A percentile compares a stretch with the other conserved stretches of the same genome.
Evolutionary conservation across 768 basidiomycete species (phyloP).

Genomic region (Plicaturopsis crispa): DNA sequence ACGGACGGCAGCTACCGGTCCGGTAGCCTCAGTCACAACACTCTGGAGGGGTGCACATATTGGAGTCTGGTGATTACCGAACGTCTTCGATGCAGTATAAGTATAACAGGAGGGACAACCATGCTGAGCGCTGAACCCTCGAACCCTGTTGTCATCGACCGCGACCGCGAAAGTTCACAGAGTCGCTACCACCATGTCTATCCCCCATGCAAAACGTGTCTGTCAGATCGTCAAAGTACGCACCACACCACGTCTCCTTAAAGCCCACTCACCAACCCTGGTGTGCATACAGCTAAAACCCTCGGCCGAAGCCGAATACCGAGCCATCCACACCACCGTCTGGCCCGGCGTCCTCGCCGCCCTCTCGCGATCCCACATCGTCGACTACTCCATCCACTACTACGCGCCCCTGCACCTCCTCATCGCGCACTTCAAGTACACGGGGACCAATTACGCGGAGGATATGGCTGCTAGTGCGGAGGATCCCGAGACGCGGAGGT

Average conservation of each 20-base stretch:
- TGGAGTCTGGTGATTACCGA: too few species aligned
- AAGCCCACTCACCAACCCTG: neutral
- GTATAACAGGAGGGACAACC: too few species aligned
- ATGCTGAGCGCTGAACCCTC: too few species aligned
- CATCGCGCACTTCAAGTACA: constrained; percentile 77
- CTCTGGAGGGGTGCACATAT: too few species aligned
- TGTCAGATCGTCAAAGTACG: constrained; percentile 69
- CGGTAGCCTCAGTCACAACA: too few species aligned
- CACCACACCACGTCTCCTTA: constrained; percentile 3
- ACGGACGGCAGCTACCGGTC: too few species aligned
- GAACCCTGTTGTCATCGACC: too few species aligned
- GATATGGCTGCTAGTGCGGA: constrained; percentile 63
- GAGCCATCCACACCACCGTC: constrained; percentile 48
- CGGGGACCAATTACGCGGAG: constrained; percentile 50
- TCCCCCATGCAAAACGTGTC: constrained; percentile 37
- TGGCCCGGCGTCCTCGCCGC: constrained; percentile 67
- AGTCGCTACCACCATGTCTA: neutral
- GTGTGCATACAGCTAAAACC: constrained; percentile 43
- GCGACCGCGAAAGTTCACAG: too few species aligned
- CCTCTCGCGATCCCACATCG: constrained; percentile 52
- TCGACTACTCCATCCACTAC: constrained; percentile 73
- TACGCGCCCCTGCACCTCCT: constrained; percentile 55
- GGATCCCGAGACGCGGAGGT: constrained; percentile 62
- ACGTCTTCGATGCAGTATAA: too few species aligned
- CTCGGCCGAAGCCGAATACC: constrained; percentile 41